A percentile compares a stretch with the other conserved stretches of the same genome.
These are phyloP conservation scores for Eremochloa ophiuroides DNA, from an alignment of 176 grass and related monocot species.

Conservation along the genomic window DNA sequence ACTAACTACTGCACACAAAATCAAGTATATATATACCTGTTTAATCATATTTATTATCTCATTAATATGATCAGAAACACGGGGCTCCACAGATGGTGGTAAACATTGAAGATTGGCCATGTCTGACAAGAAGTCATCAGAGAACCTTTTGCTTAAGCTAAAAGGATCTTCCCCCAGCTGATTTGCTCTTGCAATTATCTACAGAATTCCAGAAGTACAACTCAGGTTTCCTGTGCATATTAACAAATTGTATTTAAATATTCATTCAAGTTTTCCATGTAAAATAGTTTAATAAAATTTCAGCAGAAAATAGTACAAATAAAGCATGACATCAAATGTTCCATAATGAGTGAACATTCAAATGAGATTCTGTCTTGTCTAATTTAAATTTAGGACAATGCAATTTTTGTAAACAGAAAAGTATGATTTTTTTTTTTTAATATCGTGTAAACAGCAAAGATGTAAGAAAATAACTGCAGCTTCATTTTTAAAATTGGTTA, in stretches of 20 bases:
- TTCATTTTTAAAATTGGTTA: neutral
- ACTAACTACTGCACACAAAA: neutral
- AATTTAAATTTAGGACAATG: slow-evolving; percentile 1
- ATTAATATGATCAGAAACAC: slow-evolving; percentile 79
- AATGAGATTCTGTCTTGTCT: neutral
- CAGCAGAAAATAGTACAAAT: slow-evolving; percentile 4
- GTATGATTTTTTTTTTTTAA: too few species aligned
- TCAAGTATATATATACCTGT: slow-evolving; percentile 46
- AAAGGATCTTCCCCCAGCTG: slow-evolving; percentile 83
- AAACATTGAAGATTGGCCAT: slow-evolving; percentile 91
- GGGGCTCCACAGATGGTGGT: slow-evolving; percentile 76
- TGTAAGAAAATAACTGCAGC: neutral
- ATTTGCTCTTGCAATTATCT: slow-evolving; percentile 99
- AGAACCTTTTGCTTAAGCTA: slow-evolving; percentile 73
- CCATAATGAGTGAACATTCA: neutral
- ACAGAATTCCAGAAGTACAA: slow-evolving; percentile 85
- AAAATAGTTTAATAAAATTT: slow-evolving; percentile 22
- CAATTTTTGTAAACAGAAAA: neutral
- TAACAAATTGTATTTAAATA: slow-evolving; percentile 41
- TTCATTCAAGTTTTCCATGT: slow-evolving; percentile 12
- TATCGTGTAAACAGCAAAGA: neutral
- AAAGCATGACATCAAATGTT: neutral
- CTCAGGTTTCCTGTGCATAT: slow-evolving; percentile 80
- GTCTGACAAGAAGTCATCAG: slow-evolving; percentile 79
- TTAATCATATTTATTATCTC: slow-evolving; percentile 97